These are phyloP conservation scores for Chytriomyces sp. DNA, from an alignment of 192 early-diverging fungal genomes.

Conservation along the genomic window DNA sequence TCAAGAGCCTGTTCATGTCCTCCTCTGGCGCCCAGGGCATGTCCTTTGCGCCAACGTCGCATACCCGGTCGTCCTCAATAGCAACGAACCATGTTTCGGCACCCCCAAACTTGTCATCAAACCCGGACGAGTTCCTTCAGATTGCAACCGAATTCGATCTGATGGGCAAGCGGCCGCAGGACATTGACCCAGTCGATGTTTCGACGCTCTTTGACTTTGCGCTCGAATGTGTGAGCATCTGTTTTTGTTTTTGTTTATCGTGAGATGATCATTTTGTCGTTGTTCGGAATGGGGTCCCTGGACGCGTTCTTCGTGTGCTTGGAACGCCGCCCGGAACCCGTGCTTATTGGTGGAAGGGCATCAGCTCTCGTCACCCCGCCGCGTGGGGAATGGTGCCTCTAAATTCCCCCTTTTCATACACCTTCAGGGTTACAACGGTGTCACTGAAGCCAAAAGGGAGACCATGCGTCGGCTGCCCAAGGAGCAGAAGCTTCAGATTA, in stretches of 20 bases:
- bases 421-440: slow-evolving; percentile 26
- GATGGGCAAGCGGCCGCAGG: slow-evolving; percentile 5
- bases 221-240: slow-evolving; percentile 42
- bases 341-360: background rate
- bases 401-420: background rate
- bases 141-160: slow-evolving; percentile 11
- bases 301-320: too few relatives aligned
- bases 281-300: background rate
- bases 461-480: slow-evolving; percentile 43
- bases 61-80: background rate
- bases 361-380: background rate
- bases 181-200: slow-evolving; percentile 30
- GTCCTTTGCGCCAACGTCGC: background rate
- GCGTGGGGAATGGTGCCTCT: background rate
- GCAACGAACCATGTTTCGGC: slow-evolving; percentile 8
- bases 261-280: background rate
- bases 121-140: slow-evolving; percentile 19
- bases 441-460: slow-evolving; percentile 31
- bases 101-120: background rate
- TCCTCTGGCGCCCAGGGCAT: background rate
- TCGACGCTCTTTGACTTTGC: slow-evolving; percentile 46
- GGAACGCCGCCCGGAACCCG: background rate
- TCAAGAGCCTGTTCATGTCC: slow-evolving; percentile 1
- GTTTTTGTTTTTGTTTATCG: background rate
- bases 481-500: slow-evolving; percentile 46